Conservation (phyloP, 495 filamentous ascomycete species). For the Lophiotrema nucula region DNA sequence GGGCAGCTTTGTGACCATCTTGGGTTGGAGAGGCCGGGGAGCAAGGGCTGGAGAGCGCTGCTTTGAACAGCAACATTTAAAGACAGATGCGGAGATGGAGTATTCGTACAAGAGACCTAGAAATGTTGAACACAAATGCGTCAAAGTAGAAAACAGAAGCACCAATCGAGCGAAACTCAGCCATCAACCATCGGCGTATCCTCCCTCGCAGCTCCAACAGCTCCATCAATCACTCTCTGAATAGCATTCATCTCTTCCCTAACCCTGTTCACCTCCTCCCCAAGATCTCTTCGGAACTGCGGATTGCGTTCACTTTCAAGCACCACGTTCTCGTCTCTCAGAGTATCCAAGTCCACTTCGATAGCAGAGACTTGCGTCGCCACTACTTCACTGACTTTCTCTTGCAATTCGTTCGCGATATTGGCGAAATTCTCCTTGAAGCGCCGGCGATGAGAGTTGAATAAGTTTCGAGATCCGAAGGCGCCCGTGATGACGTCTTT, state of each 20-base stretch:
- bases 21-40: slow-evolving; percentile 49
- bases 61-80: slow-evolving; percentile 29
- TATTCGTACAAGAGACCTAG: background rate
- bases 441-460: slow-evolving; percentile 28
- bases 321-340: slow-evolving; percentile 40
- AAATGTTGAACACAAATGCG: no score
- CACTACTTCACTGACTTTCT: slow-evolving; percentile 22
- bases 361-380: slow-evolving; percentile 31
- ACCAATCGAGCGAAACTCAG: no score
- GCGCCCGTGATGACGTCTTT: slow-evolving; percentile 38
- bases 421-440: slow-evolving; percentile 30
- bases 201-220: no score
- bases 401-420: slow-evolving; percentile 30
- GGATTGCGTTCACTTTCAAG: slow-evolving; percentile 41
- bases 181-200: no score
- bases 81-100: background rate
- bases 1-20: slow-evolving; percentile 64
- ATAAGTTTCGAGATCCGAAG: slow-evolving; percentile 27
- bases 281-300: slow-evolving; percentile 37
- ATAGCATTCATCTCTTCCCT: slow-evolving; percentile 3
- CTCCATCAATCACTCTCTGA: background rate
- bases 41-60: slow-evolving; percentile 51
- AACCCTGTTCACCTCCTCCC: slow-evolving; percentile 13
- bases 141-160: no score
- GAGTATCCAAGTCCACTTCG: slow-evolving; percentile 35